These are phyloP conservation scores for Aspergillus bertholletiae DNA, from an alignment of 495 filamentous ascomycete genomes.

Conservation along the genomic window DNA sequence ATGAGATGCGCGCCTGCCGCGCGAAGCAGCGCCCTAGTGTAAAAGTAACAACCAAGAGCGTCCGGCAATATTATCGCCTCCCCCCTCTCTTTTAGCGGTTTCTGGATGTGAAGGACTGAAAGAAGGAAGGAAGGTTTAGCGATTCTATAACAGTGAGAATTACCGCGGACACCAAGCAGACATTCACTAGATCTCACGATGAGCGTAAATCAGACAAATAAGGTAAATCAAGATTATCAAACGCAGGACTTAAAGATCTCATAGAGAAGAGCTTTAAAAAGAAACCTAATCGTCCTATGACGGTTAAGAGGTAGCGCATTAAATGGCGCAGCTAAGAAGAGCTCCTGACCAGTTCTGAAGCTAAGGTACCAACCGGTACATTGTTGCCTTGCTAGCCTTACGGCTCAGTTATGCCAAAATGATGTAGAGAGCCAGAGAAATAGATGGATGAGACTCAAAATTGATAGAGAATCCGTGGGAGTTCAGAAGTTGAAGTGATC, in stretches of 20 bases:
- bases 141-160: neutral
- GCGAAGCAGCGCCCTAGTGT: no score
- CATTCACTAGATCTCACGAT: neutral
- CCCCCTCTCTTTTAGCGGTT: neutral
- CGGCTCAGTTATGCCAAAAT: neutral
- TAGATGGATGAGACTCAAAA: neutral
- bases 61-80: neutral
- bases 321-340: neutral
- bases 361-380: neutral
- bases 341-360: neutral
- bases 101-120: neutral
- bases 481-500: neutral
- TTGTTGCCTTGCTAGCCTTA: neutral
- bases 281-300: neutral
- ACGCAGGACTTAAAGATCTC: no score
- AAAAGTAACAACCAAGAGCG: neutral
- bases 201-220: neutral
- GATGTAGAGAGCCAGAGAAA: neutral
- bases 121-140: neutral
- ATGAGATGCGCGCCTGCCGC: neutral
- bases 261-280: neutral
- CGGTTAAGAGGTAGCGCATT: neutral
- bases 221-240: neutral
- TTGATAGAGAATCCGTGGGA: neutral
- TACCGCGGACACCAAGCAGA: neutral